Base-by-base conservation (phyloP, 768 basidiomycete species). In the Mycena vitilis region DNA sequence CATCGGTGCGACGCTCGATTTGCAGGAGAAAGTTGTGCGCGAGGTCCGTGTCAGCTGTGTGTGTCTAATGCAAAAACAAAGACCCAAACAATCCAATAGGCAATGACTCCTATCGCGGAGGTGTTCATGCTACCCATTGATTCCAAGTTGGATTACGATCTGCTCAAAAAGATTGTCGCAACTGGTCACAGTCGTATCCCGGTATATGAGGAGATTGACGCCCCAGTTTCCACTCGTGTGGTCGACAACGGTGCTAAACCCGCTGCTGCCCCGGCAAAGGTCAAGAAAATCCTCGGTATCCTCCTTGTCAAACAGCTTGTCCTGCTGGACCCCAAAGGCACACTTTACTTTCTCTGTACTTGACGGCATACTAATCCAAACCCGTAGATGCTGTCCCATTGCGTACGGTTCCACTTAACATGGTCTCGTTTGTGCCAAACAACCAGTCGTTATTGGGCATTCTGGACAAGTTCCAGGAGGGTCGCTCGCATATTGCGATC, bases 401-500 rank as follows among this genome's bases (percentile, higher is more conserved):
- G 38, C 89, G 92, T 73, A 89, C 89, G 62, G 88, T 97, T 48
- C 94, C 93, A 0, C 81, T 97, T 54, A 95, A 95, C 80, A 93
- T 90, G 74, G 92, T 96, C 10, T 92, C 91, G 0, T 93, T 92
- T 61, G 93, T 96, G 4, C 93, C 95, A 1, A 91, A 90, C 56
- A 95, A 96, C 72, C 93, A 95, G 77, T 87, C 94, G 23, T 81
- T 97, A 1, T 85, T 96, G 18, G 89, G 92, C n/a, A 94, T 95
- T 70, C 84, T 96, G 25, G 95, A 96, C 78, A 91, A 85, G 66
- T 96, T 96, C 77, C 95, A 96, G 76, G 95, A 95, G 74, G 95
- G 95, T 8, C 86, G 94, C 30, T 94, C 92, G 45, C 95, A 97
- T 76, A 96, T 97, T 87, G 95, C 95, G n/a, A 92, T 96, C 73